A percentile compares a stretch with the other conserved stretches of the same genome.
These are phyloP conservation scores for Akanthomyces dipterigenus DNA, from an alignment of 2,329 filamentous ascomycete species.

Conservation along the genomic window DNA sequence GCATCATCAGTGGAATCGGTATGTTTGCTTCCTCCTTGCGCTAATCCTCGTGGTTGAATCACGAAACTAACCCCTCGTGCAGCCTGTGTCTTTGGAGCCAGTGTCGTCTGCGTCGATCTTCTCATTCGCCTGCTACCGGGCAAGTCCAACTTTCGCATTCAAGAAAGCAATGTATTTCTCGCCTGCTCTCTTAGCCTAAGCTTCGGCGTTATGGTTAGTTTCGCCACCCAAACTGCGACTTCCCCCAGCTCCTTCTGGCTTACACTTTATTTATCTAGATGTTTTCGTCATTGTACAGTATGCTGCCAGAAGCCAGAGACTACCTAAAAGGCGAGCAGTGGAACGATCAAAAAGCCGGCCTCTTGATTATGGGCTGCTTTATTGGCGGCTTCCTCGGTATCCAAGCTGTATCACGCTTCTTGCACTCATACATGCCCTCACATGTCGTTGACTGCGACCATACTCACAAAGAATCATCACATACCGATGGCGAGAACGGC, in stretches of 20 bases:
- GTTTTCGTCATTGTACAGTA: constrained; percentile 86
- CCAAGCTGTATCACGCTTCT: constrained; percentile 61
- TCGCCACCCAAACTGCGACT: neutral
- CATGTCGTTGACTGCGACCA: constrained; percentile 78
- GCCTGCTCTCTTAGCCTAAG: constrained; percentile 85
- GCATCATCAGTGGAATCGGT: constrained; percentile 70
- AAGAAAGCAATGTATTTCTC: constrained; percentile 82
- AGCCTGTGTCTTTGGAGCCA: constrained; percentile 68
- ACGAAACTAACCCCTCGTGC: constrained; percentile 14
- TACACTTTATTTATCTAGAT: constrained; percentile 45
- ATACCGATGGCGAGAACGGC: constrained; percentile 18
- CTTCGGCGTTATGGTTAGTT: constrained; percentile 86
- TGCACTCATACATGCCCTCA: constrained; percentile 69
- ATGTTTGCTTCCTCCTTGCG: constrained; percentile 23
- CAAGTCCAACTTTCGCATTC: constrained; percentile 73
- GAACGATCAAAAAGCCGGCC: constrained; percentile 58
- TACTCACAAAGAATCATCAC: constrained; percentile 51
- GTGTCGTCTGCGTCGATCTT: constrained; percentile 81
- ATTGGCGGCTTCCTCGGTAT: constrained; percentile 68
- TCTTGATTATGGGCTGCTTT: constrained; percentile 64
- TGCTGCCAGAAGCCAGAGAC: constrained; percentile 78
- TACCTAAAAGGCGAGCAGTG: constrained; percentile 68
- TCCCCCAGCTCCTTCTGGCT: neutral
- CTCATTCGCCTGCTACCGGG: constrained; percentile 66
- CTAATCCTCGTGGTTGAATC: constrained; percentile 9